A percentile compares a stretch with the other conserved stretches of the same genome.
These are phyloP conservation scores for sorghum (Sorghum bicolor) DNA, from an alignment of 176 grass and related monocot genomes.

Conservation along the genomic window Sorghum_bicolor_NCBIv3 NC_012871.2:77665001-77665500, in stretches of 20 bases:
- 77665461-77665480: slow-evolving; percentile 23
- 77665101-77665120: background rate
- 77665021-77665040: background rate
- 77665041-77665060: background rate
- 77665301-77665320: slow-evolving; percentile 23
- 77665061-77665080: background rate
- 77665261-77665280: slow-evolving; percentile 28
- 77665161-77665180: background rate
- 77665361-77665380: slow-evolving; percentile 28
- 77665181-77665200: background rate
- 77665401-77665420: background rate
- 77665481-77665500: background rate
- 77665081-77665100: background rate
- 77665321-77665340: slow-evolving; percentile 27
- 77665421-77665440: background rate
- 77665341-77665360: slow-evolving; percentile 28
- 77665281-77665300: slow-evolving; percentile 26
- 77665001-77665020: background rate
- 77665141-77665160: background rate
- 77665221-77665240: background rate
- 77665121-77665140: background rate
- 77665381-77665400: slow-evolving; percentile 6
- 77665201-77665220: background rate
- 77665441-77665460: background rate
- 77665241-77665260: slow-evolving; percentile 31